A percentile compares a stretch with the other conserved stretches of the same genome.
phyloP scores from a whole-genome alignment of 345 rosid genomes.

The Raphanus raphanistrum region DNA sequence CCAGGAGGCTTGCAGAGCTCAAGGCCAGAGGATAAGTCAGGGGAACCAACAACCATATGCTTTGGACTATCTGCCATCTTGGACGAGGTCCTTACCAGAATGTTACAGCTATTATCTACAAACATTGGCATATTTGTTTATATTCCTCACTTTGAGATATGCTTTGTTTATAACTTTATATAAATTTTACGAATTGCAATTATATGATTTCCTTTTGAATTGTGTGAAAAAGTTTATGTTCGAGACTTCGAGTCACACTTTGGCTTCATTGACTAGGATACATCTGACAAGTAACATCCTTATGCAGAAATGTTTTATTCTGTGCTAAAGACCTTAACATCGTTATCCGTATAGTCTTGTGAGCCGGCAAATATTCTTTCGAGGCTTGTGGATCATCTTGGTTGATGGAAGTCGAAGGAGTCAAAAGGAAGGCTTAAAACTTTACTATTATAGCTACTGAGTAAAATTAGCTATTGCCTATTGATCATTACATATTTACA shows the following conservation, averaged over 20 bases:
- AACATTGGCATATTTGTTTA: conserved; percentile 28
- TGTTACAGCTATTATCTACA: conserved; percentile 21
- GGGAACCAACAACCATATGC: not conserved
- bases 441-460: not conserved
- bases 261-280: not conserved
- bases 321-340: not conserved
- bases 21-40: conserved; percentile 71
- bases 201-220: not conserved
- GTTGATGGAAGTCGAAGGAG: conserved; percentile 43
- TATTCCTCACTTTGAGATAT: conserved; percentile 23
- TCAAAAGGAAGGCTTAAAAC: not conserved
- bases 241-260: not conserved
- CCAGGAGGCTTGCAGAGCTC: conserved; percentile 96
- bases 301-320: not conserved
- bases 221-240: not conserved
- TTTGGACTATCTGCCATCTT: conserved; percentile 20
- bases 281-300: not conserved
- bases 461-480: not conserved
- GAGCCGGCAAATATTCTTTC: conserved; percentile 51
- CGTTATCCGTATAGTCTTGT: conserved; percentile 30
- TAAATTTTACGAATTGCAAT: conserved; percentile 8
- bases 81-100: conserved; percentile 11
- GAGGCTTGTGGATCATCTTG: conserved; percentile 52
- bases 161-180: conserved; percentile 32
- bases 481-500: not conserved